Conservation (phyloP, 192 early-diverging fungal genomes). For the Blastocladiella britannica region DNA sequence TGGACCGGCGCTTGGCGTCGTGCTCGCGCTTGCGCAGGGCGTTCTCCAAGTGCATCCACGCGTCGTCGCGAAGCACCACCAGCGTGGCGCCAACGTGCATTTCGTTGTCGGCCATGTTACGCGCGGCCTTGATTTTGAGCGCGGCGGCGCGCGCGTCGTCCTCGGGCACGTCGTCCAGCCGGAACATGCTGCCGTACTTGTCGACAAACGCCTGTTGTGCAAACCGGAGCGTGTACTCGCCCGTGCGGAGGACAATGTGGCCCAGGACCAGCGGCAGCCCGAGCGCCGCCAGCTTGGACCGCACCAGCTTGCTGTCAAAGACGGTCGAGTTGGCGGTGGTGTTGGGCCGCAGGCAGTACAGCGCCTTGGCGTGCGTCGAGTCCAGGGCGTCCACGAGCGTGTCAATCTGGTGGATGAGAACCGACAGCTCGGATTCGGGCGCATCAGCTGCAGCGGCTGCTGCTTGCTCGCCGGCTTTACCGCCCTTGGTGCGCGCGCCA, state of each 20-base stretch:
- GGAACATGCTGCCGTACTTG: not conserved
- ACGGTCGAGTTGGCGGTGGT: not conserved
- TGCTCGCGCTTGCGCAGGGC: not conserved
- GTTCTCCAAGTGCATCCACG: not conserved
- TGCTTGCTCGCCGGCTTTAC: not conserved
- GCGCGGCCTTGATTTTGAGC: not conserved
- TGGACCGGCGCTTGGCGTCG: not conserved
- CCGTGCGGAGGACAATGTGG: not conserved
- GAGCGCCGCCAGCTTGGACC: not conserved
- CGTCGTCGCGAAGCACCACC: not conserved
- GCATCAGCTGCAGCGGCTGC: too few relatives aligned
- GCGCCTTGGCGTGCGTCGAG: not conserved
- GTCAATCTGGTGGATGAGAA: not conserved
- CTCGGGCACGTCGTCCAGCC: not conserved
- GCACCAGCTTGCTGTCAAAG: not conserved
- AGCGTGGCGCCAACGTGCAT: not conserved
- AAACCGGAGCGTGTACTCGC: not conserved
- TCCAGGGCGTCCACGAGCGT: not conserved
- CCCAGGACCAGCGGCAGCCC: not conserved
- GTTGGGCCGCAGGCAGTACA: not conserved
- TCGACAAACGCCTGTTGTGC: not conserved
- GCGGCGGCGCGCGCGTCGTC: not conserved
- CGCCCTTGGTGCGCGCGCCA: not conserved
- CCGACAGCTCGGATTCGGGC: not conserved
- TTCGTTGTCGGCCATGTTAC: not conserved